Percentiles rank a stretch among this genome's conserved stretches.
phyloP scores from a whole-genome alignment of 306 rosid genomes.

The Quercus gilva region DNA sequence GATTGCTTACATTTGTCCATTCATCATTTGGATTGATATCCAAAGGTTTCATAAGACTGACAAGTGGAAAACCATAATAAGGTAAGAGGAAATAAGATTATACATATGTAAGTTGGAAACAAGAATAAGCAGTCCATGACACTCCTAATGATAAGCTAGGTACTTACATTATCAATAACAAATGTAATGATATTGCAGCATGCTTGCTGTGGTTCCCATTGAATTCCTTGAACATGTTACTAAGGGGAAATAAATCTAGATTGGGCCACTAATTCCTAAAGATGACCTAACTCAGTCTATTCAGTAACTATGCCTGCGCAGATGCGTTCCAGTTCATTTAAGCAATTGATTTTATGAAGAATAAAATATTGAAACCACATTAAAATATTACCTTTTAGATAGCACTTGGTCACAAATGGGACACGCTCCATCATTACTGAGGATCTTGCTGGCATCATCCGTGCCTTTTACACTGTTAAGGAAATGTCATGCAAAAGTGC shows the following conservation, averaged over 20 bases:
- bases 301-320: background rate
- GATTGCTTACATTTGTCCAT: conserved; percentile 80
- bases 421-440: conserved; percentile 89
- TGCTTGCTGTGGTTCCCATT: background rate
- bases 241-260: background rate
- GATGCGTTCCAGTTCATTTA: background rate
- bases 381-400: conserved; percentile 73
- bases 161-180: conserved; percentile 4
- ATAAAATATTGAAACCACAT: conserved; percentile 1
- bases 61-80: conserved; percentile 27
- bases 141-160: conserved; percentile 12
- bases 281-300: background rate
- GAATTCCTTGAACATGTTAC: background rate
- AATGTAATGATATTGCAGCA: conserved; percentile 12
- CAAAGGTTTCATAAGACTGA: conserved; percentile 94
- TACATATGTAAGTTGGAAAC: conserved; percentile 6
- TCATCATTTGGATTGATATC: conserved; percentile 93
- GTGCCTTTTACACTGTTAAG: conserved; percentile 71
- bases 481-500: conserved; percentile 18
- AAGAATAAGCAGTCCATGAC: background rate
- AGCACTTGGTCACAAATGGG: conserved; percentile 97
- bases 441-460: conserved; percentile 92
- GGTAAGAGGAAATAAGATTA: conserved; percentile 8
- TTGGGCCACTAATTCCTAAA: conserved; percentile 8
- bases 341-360: background rate